Evolutionary conservation across 108 stramenopile species (phyloP), one percentile per base, ranked within the genome.

Genomic region (Schizochytrium sp.): DNA sequence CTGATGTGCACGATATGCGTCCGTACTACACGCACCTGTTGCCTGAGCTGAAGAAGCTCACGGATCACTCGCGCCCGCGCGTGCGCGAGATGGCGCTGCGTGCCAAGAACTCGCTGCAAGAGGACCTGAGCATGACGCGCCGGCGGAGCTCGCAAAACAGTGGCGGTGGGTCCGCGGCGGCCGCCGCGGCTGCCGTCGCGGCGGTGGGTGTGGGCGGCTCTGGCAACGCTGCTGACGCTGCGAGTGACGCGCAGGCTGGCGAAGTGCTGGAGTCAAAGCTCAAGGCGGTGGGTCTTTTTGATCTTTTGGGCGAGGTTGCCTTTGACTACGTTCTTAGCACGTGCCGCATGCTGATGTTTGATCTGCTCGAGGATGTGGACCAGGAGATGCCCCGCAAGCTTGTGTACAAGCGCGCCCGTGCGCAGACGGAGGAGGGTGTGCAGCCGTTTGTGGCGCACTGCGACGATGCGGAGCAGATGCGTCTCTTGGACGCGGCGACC

Each of bases 21-120:
- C 98, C 99, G 45, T 99, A 99, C 94, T 94, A 99, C 58, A 94
- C 97, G 28, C 94, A 94, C 57, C 93, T 99, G 72, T 91, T 99
- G 16, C 97, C 98, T 44, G 98, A 97, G 6, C 95, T 99, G 57
- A 97, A 98, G 89, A 95, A 94, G 25, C 94, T 93, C 63, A 96
- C 97, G 87, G 95, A 97, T n/a, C 93, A 95, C 51, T 95, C 96
- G 48, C 98, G 98, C 89, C 96, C 98, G n/a, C 98, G 98, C 89
- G 97, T 98, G 18, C 92, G 96, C 57, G 96, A 96, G 60, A 96
- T 93, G 60, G 93, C 97, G 51, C 97, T 97, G 4, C 97, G 97
- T 89, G 96, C 98, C 10, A 90, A 98, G 55, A 97, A 97, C 14
- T 95, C 97, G 5, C 92, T 99, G 41, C 96, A 97, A 10, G 89